Base-by-base conservation (phyloP, 2,329 filamentous ascomycete genomes). In the Fusarium chlamydosporum region DNA sequence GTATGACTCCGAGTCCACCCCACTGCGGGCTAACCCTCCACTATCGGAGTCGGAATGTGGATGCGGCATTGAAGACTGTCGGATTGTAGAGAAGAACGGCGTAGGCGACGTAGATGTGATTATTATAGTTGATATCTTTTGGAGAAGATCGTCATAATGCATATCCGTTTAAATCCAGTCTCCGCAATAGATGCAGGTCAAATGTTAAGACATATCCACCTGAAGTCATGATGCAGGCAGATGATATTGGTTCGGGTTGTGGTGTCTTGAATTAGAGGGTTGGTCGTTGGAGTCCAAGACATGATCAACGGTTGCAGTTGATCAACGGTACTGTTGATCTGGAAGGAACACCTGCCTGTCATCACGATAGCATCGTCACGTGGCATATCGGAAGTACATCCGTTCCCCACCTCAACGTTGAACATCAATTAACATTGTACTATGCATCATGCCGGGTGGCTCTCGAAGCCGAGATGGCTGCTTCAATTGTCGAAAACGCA, bases 401-500 rank as follows among this genome's bases (percentile, higher is more conserved):
- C 58, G 59, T 46, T 35, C 47, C 29, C 59, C 59, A 61, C 59
- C 29, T 58, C 31, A 27, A 61, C 56, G 23, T 29, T 23, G 9
- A 33, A 43, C 56, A 38, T 35, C 40, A 18, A 27, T 26, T 38
- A 47, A 55, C 31, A 16, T n/a, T 33, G 13, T 27, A 18, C 35
- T 20, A 73, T 70, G 66, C 62, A 60, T 55, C 56, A 74, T 72
- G 72, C 31, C 58, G 34, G 48, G 62, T 56, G 71, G 71, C 61
- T 69, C 67, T 33, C 69, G 70, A 35, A 70, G 71, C 48, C 72
- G 71, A 34, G 58, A 69, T 9, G 71, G 72, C 54, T 85, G 83
- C 74, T 80, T 79, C 57, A 81, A 82, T 58, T 85, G 84, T 68
- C 79, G 84, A 56, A 84, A 82, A 62, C 79, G 84, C 58, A 86